Evolutionary conservation across 306 rosid species (phyloP).

Genomic region (Glycine latifolia): DNA sequence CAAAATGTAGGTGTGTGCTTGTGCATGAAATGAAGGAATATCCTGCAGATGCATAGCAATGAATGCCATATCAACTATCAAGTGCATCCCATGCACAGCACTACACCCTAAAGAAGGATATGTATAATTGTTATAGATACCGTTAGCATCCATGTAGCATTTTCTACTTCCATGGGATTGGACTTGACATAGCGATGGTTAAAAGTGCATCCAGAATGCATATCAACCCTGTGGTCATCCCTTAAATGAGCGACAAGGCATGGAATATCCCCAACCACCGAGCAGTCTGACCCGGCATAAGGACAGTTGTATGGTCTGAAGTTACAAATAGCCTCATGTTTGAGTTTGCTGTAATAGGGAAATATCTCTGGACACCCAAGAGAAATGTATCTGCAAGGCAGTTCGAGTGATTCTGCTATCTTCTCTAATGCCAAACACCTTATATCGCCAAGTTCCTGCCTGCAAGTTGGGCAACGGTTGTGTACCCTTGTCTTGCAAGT

Average conservation of each 20-base stretch:
- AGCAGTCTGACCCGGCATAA: slow-evolving; percentile 82
- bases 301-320: slow-evolving; percentile 86
- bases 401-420: slow-evolving; percentile 81
- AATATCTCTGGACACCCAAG: slow-evolving; percentile 82
- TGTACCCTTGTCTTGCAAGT: slow-evolving; percentile 84
- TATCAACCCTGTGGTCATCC: slow-evolving; percentile 84
- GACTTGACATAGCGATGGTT: slow-evolving; percentile 88
- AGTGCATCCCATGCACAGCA: slow-evolving; percentile 10
- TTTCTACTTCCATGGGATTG: slow-evolving; percentile 83
- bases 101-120: neutral
- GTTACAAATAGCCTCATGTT: slow-evolving; percentile 73
- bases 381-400: slow-evolving; percentile 71
- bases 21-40: slow-evolving; percentile 34
- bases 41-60: slow-evolving; percentile 29
- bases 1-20: slow-evolving; percentile 25
- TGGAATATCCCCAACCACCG: slow-evolving; percentile 71
- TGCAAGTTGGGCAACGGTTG: slow-evolving; percentile 82
- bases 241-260: slow-evolving; percentile 73
- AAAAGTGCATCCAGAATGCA: slow-evolving; percentile 85
- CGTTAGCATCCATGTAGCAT: slow-evolving; percentile 89
- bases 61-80: slow-evolving; percentile 5
- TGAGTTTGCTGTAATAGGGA: slow-evolving; percentile 77
- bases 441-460: slow-evolving; percentile 83
- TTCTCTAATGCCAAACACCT: slow-evolving; percentile 81
- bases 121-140: slow-evolving; percentile 53